Conservation (phyloP, 345 rosid species). For the Populus simonii region DNA sequence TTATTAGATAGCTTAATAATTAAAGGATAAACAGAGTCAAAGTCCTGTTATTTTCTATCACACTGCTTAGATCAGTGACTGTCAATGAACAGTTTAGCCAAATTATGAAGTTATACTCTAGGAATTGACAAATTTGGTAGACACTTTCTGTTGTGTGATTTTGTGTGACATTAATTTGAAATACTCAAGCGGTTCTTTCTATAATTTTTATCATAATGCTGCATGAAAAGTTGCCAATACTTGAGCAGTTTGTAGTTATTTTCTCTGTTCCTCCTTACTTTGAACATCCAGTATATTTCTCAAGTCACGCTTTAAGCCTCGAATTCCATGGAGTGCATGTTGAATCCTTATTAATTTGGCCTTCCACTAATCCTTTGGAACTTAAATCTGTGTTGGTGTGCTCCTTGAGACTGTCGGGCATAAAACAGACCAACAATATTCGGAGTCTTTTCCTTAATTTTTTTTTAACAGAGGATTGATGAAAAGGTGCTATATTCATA, state of each 20-base stretch:
- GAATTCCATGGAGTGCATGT: neutral
- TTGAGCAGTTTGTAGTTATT: too few relatives aligned
- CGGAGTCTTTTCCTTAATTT: neutral
- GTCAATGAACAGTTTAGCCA: neutral
- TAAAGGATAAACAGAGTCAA: neutral
- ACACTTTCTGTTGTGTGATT: neutral
- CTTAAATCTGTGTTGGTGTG: neutral
- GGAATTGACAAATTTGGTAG: neutral
- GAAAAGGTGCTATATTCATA: neutral
- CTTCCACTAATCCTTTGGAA: too few relatives aligned
- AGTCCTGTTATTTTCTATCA: neutral
- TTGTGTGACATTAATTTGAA: neutral
- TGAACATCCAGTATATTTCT: too few relatives aligned
- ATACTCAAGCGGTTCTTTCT: too few relatives aligned
- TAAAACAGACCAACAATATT: neutral
- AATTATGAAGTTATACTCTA: conserved; percentile 1
- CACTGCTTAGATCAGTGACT: neutral
- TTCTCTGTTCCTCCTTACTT: too few relatives aligned
- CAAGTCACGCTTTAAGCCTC: too few relatives aligned
- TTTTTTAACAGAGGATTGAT: neutral
- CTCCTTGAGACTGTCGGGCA: neutral
- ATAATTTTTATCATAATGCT: too few relatives aligned
- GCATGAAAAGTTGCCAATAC: too few relatives aligned
- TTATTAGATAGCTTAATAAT: neutral
- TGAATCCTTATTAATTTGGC: too few relatives aligned